Evolutionary conservation across 2,329 filamentous ascomycete genomes (phyloP), one percentile per base, ranked within the genome.

Genomic region (Xylaria digitata): DNA sequence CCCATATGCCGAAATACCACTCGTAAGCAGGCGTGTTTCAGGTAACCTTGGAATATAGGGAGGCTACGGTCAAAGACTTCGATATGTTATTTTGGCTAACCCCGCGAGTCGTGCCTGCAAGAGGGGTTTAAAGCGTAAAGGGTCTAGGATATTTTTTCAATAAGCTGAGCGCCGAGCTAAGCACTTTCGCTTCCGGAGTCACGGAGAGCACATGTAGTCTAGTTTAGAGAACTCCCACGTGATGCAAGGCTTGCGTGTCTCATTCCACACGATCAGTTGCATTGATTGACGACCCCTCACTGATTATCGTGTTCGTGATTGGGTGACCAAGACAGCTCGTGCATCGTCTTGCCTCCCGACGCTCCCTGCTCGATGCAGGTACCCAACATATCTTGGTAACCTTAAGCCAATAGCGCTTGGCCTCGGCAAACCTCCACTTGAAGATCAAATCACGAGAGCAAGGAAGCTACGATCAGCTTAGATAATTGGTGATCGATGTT

Each of bases 291-390:
- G 9, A 64, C 57, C 66, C 62, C 62, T 59, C 58, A 42, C n/a
- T 11, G 19, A 37, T 9, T 1, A 45, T 23, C 17, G 49, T 61
- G 43, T 13, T 13, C 30, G 4, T 62, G 34, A 68, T 68, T 68
- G 66, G 66, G 21, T 19, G 30, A 48, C 6, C 2, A 46, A 23
- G 42, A 30, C 17, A 37, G 3, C 13, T 30, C 23, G 3, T 42
- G 54, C 42, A 43, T 54, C 34, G 34, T 57, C 34, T 26, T 48
- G 40, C 34, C 45, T 32, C 6, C 13, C 30, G 53, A 40, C 42
- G 56, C 43, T 23, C 46, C 32, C 48, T 60, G 62, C 48, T 48
- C 50, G 40, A 58, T 68, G 66, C 66, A 68, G 63, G 66, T 61
- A 63, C 66, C 49, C 6, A 52, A 30, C 54, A 43, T 21, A 37